These are phyloP conservation scores for Monosporozyma siamensis DNA, from an alignment of 805 yeast genomes.

Conservation along the genomic window DNA sequence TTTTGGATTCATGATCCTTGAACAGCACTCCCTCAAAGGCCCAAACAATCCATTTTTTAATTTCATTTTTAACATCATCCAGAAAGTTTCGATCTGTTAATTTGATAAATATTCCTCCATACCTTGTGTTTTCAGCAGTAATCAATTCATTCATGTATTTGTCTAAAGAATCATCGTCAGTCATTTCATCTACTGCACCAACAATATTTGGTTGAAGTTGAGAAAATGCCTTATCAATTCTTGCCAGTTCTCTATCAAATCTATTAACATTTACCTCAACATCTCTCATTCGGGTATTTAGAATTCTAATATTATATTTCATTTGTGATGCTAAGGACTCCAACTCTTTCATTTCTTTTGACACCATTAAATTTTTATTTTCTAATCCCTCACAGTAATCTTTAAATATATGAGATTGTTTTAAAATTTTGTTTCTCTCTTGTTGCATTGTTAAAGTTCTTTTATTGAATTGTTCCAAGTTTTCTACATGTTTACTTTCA, in stretches of 20 bases:
- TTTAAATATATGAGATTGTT: conserved; percentile 11
- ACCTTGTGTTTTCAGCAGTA: conserved; percentile 10
- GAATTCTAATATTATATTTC: conserved; percentile 53
- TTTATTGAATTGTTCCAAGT: background rate
- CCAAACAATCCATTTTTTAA: conserved; percentile 16
- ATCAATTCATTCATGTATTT: conserved; percentile 11
- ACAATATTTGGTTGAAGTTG: conserved; percentile 9
- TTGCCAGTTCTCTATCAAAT: conserved; percentile 29
- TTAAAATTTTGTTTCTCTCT: background rate
- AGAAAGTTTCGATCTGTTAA: conserved; percentile 10
- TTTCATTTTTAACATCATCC: conserved; percentile 9
- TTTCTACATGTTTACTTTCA: too few species aligned
- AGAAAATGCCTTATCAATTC: conserved; percentile 11
- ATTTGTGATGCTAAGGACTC: conserved; percentile 46
- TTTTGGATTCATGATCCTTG: conserved; percentile 9
- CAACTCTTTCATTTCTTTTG: conserved; percentile 35
- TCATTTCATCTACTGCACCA: conserved; percentile 10
- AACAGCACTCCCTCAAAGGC: conserved; percentile 6
- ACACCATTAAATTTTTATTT: conserved; percentile 28
- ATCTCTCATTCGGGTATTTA: conserved; percentile 54
- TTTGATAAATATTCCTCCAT: conserved; percentile 14
- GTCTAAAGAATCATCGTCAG: conserved; percentile 12
- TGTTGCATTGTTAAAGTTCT: background rate
- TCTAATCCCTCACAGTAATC: conserved; percentile 14
- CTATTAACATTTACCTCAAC: conserved; percentile 50